Percentiles rank a stretch among this genome's conserved stretches.
Evolutionary conservation across 164 flowering plant genomes (phyloP).

Genomic region (Aristolochia californica): DNA sequence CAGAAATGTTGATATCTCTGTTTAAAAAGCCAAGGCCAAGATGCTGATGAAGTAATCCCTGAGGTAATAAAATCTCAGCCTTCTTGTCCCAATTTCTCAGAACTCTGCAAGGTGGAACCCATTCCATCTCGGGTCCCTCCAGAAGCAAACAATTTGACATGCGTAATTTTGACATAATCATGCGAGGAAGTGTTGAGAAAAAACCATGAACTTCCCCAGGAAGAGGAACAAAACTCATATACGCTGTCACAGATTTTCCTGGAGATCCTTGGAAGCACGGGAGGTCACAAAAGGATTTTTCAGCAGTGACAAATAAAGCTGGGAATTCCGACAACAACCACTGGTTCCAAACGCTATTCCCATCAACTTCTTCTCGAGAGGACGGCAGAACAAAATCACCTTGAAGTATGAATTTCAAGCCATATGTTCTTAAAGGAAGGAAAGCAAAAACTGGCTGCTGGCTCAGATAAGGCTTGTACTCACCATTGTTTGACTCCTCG

Average conservation of each 20-base stretch:
- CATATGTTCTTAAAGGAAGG: constrained; percentile 91
- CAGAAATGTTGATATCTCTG: constrained; percentile 55
- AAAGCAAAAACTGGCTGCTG: constrained; percentile 93
- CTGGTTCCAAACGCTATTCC: constrained; percentile 90
- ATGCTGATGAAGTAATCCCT: constrained; percentile 50
- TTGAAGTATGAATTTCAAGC: constrained; percentile 88
- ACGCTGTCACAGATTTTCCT: constrained; percentile 72
- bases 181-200: constrained; percentile 75
- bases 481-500: constrained; percentile 39
- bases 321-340: constrained; percentile 90
- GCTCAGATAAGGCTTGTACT: constrained; percentile 38
- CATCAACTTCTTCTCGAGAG: constrained; percentile 96
- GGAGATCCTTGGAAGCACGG: constrained; percentile 54
- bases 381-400: constrained; percentile 96
- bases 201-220: constrained; percentile 96
- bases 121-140: constrained; percentile 47
- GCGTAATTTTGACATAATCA: constrained; percentile 67
- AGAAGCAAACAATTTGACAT: constrained; percentile 68
- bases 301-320: constrained; percentile 62
- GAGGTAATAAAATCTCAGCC: constrained; percentile 50
- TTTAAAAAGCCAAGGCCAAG: constrained; percentile 79
- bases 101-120: constrained; percentile 91
- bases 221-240: constrained; percentile 88
- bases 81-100: constrained; percentile 70
- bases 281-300: constrained; percentile 61